A percentile compares a stretch with the other conserved stretches of the same genome.
Conservation (phyloP, 1,284 basidiomycete genomes). For the Cutaneotrichosporon spelunceum region DNA sequence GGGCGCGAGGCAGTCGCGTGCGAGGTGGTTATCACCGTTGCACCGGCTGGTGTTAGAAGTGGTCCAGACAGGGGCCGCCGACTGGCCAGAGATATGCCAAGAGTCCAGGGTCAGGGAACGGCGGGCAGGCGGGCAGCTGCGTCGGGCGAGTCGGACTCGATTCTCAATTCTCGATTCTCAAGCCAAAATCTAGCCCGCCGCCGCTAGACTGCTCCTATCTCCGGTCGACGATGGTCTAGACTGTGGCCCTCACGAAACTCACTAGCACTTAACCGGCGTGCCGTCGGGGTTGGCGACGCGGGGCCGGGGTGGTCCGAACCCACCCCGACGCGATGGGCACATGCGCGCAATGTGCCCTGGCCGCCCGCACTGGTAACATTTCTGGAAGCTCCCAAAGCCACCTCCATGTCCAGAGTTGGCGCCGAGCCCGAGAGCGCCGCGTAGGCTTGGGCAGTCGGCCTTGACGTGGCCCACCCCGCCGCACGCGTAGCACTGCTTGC, state of each 20-base stretch:
- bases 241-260: conserved; percentile 18
- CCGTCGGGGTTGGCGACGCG: conserved; percentile 39
- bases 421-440: conserved; percentile 54
- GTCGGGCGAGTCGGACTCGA: not conserved
- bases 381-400: not conserved
- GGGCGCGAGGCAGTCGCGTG: conserved; percentile 50
- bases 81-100: not conserved
- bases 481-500: conserved; percentile 77
- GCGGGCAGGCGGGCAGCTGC: not conserved
- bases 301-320: conserved; percentile 16
- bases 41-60: conserved; percentile 39
- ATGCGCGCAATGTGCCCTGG: conserved; percentile 45
- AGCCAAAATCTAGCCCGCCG: not conserved
- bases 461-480: conserved; percentile 62
- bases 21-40: conserved; percentile 50
- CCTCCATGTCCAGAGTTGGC: conserved; percentile 53
- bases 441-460: conserved; percentile 79
- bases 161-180: not conserved
- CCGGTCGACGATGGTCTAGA: too few relatives aligned
- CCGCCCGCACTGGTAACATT: conserved; percentile 60
- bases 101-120: not conserved
- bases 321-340: conserved; percentile 29
- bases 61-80: not conserved
- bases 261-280: conserved; percentile 51
- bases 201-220: not conserved